Evolutionary conservation across 768 basidiomycete genomes (phyloP), one percentile per base, ranked within the genome.

Genomic region (Termitomyces sp.): DNA sequence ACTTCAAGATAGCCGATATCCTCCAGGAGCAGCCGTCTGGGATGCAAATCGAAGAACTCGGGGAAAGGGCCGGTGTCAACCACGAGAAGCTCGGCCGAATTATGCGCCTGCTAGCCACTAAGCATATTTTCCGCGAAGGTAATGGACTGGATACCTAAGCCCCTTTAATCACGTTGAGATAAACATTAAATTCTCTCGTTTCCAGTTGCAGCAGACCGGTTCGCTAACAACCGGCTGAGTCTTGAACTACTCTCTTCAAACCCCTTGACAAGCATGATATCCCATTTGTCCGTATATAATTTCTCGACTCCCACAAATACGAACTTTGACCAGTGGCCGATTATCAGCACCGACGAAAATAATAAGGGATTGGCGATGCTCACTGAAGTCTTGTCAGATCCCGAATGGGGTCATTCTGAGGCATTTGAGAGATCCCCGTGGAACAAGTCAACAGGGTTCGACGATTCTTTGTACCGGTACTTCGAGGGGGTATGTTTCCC

Each of bases 371-470:
- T 19, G 10, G 8, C 46, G 2, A n/a, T 31, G 17, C 66, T 76
- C 3, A 61, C 70, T 21, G 73, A 75, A 17, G 68, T 63, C 3
- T 62, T 76, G n/a, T 64, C 64, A 9, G 71, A 75, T 56, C 64
- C 71, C 0, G 65, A 69, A 26, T 68, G 69, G 66, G 68, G 66
- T n/a, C 49, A 54, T 41, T 70, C 70, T 1, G 52, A 63, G 23
- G 52, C 61, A 2, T 63, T 65, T 3, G 44, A 59, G 6, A 51
- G 58, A 14, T 42, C 19, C 19, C 41, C 41, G 8, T 42, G 41
- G 41, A 42, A 42, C 41, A 42, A n/a, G n/a, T 21, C 40, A 17
- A 54, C 46, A 19, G 57, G 54, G 15, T 50, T 43, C 14, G 42
- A 56, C 21, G 38, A 38, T 35, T 14, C 53, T 7, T 19, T 64